phyloP scores from a whole-genome alignment of 352 stramenopile genomes.

The Phytopythium cucurbitacearum region DNA sequence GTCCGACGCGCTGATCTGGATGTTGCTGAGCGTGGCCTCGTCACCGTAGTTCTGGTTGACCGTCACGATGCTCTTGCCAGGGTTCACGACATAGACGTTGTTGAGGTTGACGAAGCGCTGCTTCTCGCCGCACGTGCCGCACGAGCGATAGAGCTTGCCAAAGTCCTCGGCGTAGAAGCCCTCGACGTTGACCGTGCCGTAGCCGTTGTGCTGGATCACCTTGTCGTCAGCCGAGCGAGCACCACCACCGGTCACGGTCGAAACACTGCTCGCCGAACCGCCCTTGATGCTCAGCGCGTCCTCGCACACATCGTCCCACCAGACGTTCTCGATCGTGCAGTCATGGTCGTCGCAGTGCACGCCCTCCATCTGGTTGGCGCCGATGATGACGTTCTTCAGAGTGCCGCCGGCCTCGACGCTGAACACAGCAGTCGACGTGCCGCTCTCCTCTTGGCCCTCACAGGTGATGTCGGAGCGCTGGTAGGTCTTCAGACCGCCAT shows the following conservation, averaged over 20 bases:
- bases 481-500: constrained; percentile 50
- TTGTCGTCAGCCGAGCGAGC: constrained; percentile 42
- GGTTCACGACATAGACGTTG: constrained; percentile 35
- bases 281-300: constrained; percentile 39
- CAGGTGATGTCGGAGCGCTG: constrained; percentile 44
- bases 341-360: constrained; percentile 34
- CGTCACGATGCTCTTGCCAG: constrained; percentile 27
- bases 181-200: constrained; percentile 30
- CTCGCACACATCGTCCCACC: constrained; percentile 47
- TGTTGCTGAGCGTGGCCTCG: constrained; percentile 29
- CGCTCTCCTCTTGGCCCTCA: constrained; percentile 23
- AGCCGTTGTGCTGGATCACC: constrained; percentile 42
- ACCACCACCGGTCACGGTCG: constrained; percentile 27
- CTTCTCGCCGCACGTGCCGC: constrained; percentile 28
- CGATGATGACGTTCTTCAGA: constrained; percentile 51
- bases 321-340: constrained; percentile 44
- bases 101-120: constrained; percentile 30
- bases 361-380: constrained; percentile 41
- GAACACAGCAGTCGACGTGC: constrained; percentile 24
- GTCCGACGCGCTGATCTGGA: constrained; percentile 18
- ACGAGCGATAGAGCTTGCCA: constrained; percentile 40
- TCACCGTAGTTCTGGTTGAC: constrained; percentile 35
- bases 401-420: constrained; percentile 35
- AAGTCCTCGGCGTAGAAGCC: constrained; percentile 37
- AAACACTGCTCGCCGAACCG: constrained; percentile 23